phyloP scores from a whole-genome alignment of 2,329 filamentous ascomycete genomes.

The Colletotrichum phormii region DNA sequence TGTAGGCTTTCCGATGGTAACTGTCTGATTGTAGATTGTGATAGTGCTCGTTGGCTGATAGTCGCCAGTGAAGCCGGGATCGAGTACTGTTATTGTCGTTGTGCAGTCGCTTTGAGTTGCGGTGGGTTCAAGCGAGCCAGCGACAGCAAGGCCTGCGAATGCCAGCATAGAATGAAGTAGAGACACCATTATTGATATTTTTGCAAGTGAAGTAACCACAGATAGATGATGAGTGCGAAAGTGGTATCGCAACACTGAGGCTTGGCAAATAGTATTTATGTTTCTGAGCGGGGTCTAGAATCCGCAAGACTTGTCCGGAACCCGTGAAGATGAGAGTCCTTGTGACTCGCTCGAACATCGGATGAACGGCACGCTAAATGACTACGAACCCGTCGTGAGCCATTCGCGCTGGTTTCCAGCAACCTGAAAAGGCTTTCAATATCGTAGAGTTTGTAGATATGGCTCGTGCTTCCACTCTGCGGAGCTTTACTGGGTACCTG shows the following conservation, averaged over 20 bases:
- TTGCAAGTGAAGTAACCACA: not conserved
- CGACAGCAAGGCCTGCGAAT: not conserved
- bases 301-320: not conserved
- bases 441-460: not conserved
- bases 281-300: not conserved
- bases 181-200: not conserved
- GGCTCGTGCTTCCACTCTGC: not conserved
- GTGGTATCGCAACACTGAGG: not conserved
- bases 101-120: conserved; percentile 5
- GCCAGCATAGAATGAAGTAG: not conserved
- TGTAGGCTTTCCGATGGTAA: not conserved
- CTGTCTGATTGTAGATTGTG: conserved; percentile 20
- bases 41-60: not conserved
- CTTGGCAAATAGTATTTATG: not conserved
- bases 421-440: not conserved
- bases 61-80: conserved; percentile 27
- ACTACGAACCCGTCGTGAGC: not conserved
- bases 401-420: not conserved
- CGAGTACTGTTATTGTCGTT: not conserved
- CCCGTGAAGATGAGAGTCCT: not conserved
- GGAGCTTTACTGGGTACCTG: not conserved
- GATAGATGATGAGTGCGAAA: not conserved
- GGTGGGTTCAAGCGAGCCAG: not conserved
- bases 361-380: conserved; percentile 13
- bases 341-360: not conserved